Evolutionary conservation across 2,329 filamentous ascomycete genomes (phyloP).

Genomic region (Xylariaceae sp.): DNA sequence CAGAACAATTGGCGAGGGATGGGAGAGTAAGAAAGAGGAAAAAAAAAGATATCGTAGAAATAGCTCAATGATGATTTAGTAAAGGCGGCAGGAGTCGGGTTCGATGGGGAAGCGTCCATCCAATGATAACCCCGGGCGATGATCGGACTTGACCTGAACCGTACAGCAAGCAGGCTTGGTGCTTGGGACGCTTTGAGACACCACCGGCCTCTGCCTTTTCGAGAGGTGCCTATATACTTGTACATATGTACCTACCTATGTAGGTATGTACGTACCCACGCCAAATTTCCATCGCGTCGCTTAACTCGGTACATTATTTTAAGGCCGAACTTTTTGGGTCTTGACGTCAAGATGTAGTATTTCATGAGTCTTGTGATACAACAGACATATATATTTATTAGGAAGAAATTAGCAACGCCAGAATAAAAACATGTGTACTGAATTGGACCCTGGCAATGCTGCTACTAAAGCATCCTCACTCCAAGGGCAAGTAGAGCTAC

Average conservation of each 20-base stretch:
- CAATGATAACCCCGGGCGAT: conserved; percentile 22
- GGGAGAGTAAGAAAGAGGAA: conserved; percentile 11
- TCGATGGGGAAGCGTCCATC: conserved; percentile 23
- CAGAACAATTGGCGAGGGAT: conserved; percentile 18
- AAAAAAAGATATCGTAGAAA: conserved; percentile 32
- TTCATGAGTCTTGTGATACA: too few species aligned
- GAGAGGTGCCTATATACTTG: too few species aligned
- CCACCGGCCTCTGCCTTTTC: neutral
- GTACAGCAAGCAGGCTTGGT: neutral
- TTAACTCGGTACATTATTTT: conserved; percentile 13
- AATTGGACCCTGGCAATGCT: too few species aligned
- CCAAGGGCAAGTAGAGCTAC: too few species aligned
- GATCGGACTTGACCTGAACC: conserved; percentile 23
- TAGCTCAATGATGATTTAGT: conserved; percentile 30
- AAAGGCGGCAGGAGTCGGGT: conserved; percentile 26
- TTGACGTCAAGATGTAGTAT: too few species aligned
- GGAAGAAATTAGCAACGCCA: too few species aligned
- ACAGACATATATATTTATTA: too few species aligned
- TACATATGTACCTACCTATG: too few species aligned
- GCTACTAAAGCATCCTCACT: too few species aligned
- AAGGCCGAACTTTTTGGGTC: neutral
- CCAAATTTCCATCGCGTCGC: conserved; percentile 12
- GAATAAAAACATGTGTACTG: too few species aligned
- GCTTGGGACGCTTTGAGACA: too few species aligned
- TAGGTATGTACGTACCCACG: too few species aligned